phyloP scores from a whole-genome alignment of 148 eudicot genomes.

The Chenopodium formosanum region DNA sequence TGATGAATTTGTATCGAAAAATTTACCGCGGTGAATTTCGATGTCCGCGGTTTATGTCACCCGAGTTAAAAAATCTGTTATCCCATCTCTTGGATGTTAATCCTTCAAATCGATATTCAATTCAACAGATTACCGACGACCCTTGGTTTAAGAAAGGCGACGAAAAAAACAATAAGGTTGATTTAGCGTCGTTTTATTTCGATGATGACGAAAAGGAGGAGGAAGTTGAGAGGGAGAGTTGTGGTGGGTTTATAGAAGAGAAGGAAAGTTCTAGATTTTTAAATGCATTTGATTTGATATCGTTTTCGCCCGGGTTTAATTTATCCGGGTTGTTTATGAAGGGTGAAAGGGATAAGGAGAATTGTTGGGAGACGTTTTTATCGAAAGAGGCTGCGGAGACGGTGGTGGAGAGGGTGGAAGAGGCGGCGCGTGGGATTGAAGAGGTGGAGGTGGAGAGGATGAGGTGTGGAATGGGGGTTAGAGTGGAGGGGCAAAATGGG shows the following conservation, averaged over 20 bases:
- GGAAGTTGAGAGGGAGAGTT: neutral
- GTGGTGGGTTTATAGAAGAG: neutral
- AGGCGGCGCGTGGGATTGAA: conserved; percentile 36
- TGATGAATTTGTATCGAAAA: conserved; percentile 75
- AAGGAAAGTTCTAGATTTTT: conserved; percentile 13
- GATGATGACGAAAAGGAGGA: conserved; percentile 14
- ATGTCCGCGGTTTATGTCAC: conserved; percentile 65
- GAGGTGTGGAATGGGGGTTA: conserved; percentile 33
- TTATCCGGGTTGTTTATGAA: conserved; percentile 53
- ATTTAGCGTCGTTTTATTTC: conserved; percentile 7
- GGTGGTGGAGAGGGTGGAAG: conserved; percentile 47
- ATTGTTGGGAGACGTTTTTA: conserved; percentile 42
- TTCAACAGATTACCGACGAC: conserved; percentile 49
- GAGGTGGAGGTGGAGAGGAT: conserved; percentile 47
- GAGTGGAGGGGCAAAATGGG: conserved; percentile 44
- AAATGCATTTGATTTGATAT: conserved; percentile 73
- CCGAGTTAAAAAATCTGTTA: conserved; percentile 43
- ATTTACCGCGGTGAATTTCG: conserved; percentile 65
- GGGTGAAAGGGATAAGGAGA: conserved; percentile 1
- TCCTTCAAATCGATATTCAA: conserved; percentile 54
- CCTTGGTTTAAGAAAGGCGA: conserved; percentile 69
- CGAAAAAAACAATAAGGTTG: conserved; percentile 28
- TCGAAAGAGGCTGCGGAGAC: conserved; percentile 42
- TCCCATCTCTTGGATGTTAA: conserved; percentile 57
- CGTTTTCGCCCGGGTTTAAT: conserved; percentile 57